Evolutionary conservation across 2,329 filamentous ascomycete species (phyloP).

Genomic region (Verticillium dahliae): DNA sequence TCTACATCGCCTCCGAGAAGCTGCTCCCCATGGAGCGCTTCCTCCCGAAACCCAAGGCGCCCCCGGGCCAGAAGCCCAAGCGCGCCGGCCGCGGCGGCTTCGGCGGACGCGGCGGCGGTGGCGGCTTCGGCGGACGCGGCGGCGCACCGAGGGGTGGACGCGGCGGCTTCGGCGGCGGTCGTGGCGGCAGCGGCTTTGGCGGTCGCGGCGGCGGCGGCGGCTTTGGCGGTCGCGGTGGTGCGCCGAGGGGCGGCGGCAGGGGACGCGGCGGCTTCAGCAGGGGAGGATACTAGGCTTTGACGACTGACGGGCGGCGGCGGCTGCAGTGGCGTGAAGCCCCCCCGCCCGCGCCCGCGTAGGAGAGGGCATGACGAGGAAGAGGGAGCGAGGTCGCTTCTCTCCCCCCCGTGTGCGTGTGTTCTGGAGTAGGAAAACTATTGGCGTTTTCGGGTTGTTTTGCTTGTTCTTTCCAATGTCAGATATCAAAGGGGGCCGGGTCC

Average conservation of each 20-base stretch:
- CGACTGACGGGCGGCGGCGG: background rate
- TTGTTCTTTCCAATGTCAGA: slow-evolving; percentile 3
- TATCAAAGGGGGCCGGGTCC: slow-evolving; percentile 1
- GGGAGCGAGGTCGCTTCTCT: too few relatives aligned
- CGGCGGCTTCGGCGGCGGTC: slow-evolving; percentile 20
- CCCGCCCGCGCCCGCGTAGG: too few relatives aligned
- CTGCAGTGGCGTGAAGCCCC: too few relatives aligned
- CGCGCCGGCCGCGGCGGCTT: slow-evolving; percentile 45
- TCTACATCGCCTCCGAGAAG: slow-evolving; percentile 94
- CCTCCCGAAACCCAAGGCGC: slow-evolving; percentile 83
- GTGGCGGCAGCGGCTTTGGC: slow-evolving; percentile 21
- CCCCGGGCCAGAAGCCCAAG: slow-evolving; percentile 52
- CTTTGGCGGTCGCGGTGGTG: slow-evolving; percentile 10
- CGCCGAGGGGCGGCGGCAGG: background rate
- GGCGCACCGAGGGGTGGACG: slow-evolving; percentile 21
- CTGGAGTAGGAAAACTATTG: slow-evolving; percentile 2
- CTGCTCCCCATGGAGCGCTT: slow-evolving; percentile 93
- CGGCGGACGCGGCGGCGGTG: slow-evolving; percentile 24
- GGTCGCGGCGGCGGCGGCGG: slow-evolving; percentile 8
- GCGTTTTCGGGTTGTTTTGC: slow-evolving; percentile 1
- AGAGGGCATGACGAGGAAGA: too few relatives aligned
- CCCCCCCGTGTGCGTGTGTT: background rate
- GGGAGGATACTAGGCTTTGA: background rate
- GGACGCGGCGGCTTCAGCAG: background rate
- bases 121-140: slow-evolving; percentile 34